These are phyloP conservation scores for Musa itinerans DNA, from an alignment of 176 grass and related monocot genomes.

Conservation along the genomic window DNA sequence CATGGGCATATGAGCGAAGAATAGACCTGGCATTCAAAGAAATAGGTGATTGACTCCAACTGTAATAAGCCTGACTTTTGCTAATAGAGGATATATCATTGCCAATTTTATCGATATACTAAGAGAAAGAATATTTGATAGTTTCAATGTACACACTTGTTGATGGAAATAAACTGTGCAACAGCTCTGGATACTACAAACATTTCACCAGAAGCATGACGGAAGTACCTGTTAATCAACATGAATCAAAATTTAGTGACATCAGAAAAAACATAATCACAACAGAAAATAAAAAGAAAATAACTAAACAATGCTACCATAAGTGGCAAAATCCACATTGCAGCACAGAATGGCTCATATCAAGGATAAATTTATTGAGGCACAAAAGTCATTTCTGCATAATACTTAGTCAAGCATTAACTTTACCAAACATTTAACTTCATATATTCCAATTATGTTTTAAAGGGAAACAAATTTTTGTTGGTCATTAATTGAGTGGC, in stretches of 20 bases:
- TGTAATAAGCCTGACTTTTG: neutral
- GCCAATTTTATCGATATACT: neutral
- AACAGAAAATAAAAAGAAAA: constrained; percentile 1
- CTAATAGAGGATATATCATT: neutral
- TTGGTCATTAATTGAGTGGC: neutral
- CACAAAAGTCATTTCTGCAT: neutral
- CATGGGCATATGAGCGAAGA: constrained; percentile 89
- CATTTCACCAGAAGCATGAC: constrained; percentile 94
- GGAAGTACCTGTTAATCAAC: constrained; percentile 67
- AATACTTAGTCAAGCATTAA: neutral
- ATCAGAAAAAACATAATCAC: too few relatives aligned
- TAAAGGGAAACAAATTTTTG: neutral
- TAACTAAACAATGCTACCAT: neutral
- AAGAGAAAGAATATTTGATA: neutral
- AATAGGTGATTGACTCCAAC: neutral
- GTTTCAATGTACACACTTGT: constrained; percentile 40
- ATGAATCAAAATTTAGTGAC: constrained; percentile 15
- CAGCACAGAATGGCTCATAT: neutral
- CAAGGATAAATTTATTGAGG: neutral
- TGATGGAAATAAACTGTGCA: constrained; percentile 98
- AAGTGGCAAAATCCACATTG: neutral
- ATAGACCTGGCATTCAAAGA: constrained; percentile 38
- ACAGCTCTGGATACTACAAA: constrained; percentile 84
- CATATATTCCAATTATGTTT: neutral
- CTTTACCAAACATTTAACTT: neutral